A percentile compares a stretch with the other conserved stretches of the same genome.
These are phyloP conservation scores for Komagataella ulmi DNA, from an alignment of 805 yeast genomes.

Conservation along the genomic window DNA sequence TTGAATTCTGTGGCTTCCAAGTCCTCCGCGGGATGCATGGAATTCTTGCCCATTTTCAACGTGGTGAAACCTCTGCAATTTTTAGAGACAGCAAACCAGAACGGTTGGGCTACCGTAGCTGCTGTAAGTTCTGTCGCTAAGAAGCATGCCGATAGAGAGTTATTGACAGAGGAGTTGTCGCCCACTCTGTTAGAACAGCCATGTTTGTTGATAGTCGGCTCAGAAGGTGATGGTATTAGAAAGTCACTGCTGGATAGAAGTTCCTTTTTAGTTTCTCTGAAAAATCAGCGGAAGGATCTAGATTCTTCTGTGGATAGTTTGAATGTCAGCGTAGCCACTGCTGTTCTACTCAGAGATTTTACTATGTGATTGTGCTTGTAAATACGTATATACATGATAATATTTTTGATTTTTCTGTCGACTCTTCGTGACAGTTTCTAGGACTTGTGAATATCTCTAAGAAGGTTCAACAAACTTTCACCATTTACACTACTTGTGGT, in stretches of 20 bases:
- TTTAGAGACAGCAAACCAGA: conserved; percentile 35
- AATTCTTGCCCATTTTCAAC: conserved; percentile 49
- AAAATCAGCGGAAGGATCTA: conserved; percentile 10
- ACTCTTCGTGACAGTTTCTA: background rate
- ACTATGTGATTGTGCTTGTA: background rate
- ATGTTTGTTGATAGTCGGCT: conserved; percentile 62
- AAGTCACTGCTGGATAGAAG: conserved; percentile 47
- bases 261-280: conserved; percentile 33
- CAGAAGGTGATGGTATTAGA: conserved; percentile 77
- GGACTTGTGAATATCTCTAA: background rate
- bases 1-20: conserved; percentile 70
- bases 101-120: conserved; percentile 65
- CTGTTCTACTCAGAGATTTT: conserved; percentile 34
- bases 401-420: background rate
- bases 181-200: conserved; percentile 37
- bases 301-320: conserved; percentile 52
- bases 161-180: conserved; percentile 29
- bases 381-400: background rate
- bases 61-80: conserved; percentile 48
- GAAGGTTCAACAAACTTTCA: background rate
- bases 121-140: conserved; percentile 30
- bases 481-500: background rate
- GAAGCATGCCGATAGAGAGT: conserved; percentile 17
- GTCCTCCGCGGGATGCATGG: conserved; percentile 78
- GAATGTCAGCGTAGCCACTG: conserved; percentile 86